Conservation (phyloP, 768 basidiomycete genomes). For the Lyophyllum atratum region DNA sequence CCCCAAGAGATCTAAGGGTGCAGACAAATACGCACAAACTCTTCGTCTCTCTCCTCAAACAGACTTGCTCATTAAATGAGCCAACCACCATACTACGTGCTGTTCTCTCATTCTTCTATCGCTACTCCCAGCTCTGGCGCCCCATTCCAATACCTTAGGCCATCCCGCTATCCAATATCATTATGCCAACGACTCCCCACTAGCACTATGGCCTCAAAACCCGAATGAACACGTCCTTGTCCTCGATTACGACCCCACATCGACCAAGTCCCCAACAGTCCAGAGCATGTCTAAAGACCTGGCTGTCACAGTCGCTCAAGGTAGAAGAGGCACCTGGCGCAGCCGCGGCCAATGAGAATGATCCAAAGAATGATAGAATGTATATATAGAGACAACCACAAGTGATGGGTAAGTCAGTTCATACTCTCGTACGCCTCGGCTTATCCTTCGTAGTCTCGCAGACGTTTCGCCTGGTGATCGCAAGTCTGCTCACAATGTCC, state of each 20-base stretch:
- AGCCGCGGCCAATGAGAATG: slow-evolving; percentile 47
- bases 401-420: slow-evolving; percentile 40
- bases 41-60: not conserved
- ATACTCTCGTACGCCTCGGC: not conserved
- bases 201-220: slow-evolving; percentile 60
- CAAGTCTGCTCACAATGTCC: slow-evolving; percentile 49
- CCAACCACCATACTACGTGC: slow-evolving; percentile 65
- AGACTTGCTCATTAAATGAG: slow-evolving; percentile 4
- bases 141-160: slow-evolving; percentile 47
- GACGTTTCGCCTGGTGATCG: slow-evolving; percentile 36
- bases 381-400: slow-evolving; percentile 71
- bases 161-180: slow-evolving; percentile 83
- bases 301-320: slow-evolving; percentile 57
- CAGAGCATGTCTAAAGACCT: slow-evolving; percentile 51
- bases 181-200: slow-evolving; percentile 76
- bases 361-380: slow-evolving; percentile 64
- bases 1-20: not conserved
- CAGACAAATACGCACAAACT: slow-evolving; percentile 11
- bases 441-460: slow-evolving; percentile 15
- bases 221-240: slow-evolving; percentile 74
- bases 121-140: slow-evolving; percentile 34
- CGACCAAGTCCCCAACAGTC: slow-evolving; percentile 41
- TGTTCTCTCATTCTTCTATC: slow-evolving; percentile 60
- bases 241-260: slow-evolving; percentile 62
- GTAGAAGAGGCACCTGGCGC: slow-evolving; percentile 75